A percentile compares a stretch with the other conserved stretches of the same genome.
phyloP scores from a whole-genome alignment of 2,329 filamentous ascomycete species.

The Hirsutella rhossiliensis region DNA sequence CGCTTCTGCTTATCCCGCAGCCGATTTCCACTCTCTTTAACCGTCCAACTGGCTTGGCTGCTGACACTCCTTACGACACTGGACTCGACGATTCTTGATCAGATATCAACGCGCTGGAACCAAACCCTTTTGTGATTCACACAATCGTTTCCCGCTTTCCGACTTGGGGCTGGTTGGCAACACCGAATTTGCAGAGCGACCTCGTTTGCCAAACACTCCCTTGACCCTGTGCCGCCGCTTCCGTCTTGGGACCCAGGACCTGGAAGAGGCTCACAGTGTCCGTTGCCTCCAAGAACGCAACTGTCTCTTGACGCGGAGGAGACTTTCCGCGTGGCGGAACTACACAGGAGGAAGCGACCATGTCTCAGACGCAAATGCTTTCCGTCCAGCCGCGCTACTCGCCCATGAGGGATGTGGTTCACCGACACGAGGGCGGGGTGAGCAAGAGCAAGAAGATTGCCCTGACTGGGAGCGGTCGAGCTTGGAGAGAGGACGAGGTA shows the following conservation, averaged over 20 bases:
- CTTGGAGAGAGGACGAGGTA: constrained; percentile 82
- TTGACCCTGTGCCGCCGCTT: not conserved
- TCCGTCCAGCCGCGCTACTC: constrained; percentile 32
- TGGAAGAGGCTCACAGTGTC: not conserved
- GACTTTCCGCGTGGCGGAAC: not conserved
- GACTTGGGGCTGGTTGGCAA: not conserved
- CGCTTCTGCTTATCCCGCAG: constrained; percentile 22
- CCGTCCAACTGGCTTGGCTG: constrained; percentile 46
- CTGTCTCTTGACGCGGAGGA: not conserved
- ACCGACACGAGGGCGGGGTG: constrained; percentile 47
- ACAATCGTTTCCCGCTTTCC: not conserved
- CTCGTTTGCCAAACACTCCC: not conserved
- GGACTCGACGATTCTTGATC: not conserved
- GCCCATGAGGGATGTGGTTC: constrained; percentile 39
- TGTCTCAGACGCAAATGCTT: constrained; percentile 40
- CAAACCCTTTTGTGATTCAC: not conserved
- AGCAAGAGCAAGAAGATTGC: constrained; percentile 55
- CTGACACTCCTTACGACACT: constrained; percentile 35
- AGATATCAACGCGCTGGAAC: not conserved
- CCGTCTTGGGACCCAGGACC: not conserved
- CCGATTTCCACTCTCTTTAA: constrained; percentile 18
- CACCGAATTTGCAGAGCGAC: not conserved
- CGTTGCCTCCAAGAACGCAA: not conserved
- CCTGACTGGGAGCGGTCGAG: constrained; percentile 63
- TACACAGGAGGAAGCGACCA: constrained; percentile 8